These are phyloP conservation scores for Verbascum thapsus DNA, from an alignment of 257 asterid genomes.

Conservation along the genomic window DNA sequence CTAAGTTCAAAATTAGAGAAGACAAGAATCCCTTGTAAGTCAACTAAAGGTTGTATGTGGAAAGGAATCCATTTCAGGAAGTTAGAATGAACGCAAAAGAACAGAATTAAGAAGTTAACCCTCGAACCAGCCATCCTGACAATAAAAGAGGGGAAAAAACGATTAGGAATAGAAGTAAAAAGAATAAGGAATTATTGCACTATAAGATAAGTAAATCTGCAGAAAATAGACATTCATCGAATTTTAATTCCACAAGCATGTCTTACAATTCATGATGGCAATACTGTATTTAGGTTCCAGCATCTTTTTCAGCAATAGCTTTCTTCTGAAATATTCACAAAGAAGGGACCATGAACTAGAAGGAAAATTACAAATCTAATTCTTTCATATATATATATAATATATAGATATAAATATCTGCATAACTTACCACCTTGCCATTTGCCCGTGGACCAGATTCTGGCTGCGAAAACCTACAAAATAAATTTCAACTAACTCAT, in stretches of 20 bases:
- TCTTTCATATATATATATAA: constrained; percentile 6
- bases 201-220: background rate
- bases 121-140: constrained; percentile 44
- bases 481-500: constrained; percentile 4
- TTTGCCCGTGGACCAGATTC: constrained; percentile 40
- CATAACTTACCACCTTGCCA: constrained; percentile 42
- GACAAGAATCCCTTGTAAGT: constrained; percentile 25
- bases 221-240: background rate
- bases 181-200: constrained; percentile 1
- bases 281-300: constrained; percentile 39
- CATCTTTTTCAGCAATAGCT: constrained; percentile 37
- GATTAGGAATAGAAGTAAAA: constrained; percentile 15
- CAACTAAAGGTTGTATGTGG: background rate
- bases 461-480: constrained; percentile 53
- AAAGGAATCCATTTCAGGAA: constrained; percentile 27
- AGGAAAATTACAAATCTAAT: constrained; percentile 1
- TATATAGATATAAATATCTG: no score
- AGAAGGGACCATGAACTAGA: constrained; percentile 3
- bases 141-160: constrained; percentile 5
- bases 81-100: constrained; percentile 27
- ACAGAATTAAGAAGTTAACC: constrained; percentile 18
- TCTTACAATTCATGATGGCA: constrained; percentile 35
- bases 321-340: constrained; percentile 41
- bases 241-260: constrained; percentile 24
- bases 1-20: constrained; percentile 30